Percentiles rank a stretch among this genome's conserved stretches.
phyloP scores from a whole-genome alignment of 129 eudicot species.

The Erigeron canadensis region DNA sequence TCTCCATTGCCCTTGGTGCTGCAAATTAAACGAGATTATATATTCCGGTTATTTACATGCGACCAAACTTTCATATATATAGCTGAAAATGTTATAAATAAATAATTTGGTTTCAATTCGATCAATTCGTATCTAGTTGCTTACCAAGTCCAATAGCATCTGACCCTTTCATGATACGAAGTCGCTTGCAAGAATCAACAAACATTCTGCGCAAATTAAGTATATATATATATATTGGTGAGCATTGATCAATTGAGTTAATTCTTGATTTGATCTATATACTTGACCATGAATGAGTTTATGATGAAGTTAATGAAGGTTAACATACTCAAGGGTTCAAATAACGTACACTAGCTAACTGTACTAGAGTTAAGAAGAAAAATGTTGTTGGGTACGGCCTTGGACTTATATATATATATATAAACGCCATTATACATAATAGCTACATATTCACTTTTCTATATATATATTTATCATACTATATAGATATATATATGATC shows the following conservation, averaged over 20 bases:
- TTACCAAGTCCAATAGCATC: slow-evolving; percentile 96
- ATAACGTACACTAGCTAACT: no score
- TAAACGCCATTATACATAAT: no score
- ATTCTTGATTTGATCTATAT: neutral
- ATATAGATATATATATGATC: no score
- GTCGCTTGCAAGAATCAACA: slow-evolving; percentile 91
- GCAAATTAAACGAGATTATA: slow-evolving; percentile 21
- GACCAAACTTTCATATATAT: neutral
- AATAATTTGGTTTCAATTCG: neutral
- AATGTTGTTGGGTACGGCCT: no score
- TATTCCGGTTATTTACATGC: neutral
- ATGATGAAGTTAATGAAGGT: no score
- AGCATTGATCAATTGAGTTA: neutral
- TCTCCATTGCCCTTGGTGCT: slow-evolving; percentile 98
- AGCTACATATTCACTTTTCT: no score
- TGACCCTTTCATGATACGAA: slow-evolving; percentile 97
- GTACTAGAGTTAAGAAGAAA: no score
- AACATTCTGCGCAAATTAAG: slow-evolving; percentile 60
- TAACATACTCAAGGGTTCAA: no score
- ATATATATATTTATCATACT: no score
- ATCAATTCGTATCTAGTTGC: slow-evolving; percentile 4
- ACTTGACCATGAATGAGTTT: no score
- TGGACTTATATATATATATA: no score
- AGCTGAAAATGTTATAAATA: neutral
- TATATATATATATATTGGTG: no score